These are phyloP conservation scores for Diplodia corticola DNA, from an alignment of 2,329 filamentous ascomycete species.

Conservation along the genomic window DNA sequence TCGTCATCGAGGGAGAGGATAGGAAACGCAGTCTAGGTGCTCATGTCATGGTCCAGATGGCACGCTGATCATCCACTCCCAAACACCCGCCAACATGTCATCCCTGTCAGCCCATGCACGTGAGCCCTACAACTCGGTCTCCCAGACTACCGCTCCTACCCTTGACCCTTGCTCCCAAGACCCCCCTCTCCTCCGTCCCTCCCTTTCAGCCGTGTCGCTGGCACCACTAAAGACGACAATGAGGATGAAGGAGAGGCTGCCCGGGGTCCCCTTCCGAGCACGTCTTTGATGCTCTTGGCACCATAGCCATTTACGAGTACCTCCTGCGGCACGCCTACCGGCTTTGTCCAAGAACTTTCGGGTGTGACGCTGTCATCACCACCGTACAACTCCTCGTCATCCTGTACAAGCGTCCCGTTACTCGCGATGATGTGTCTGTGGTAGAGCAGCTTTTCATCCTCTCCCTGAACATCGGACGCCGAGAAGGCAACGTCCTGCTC, in stretches of 20 bases:
- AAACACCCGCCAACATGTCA: neutral
- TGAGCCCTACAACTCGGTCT: neutral
- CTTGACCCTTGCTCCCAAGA: neutral
- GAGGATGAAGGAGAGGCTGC: neutral
- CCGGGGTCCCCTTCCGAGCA: slow-evolving; percentile 1
- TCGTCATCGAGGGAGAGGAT: neutral
- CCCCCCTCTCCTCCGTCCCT: neutral
- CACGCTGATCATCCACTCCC: neutral
- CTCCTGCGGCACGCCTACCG: neutral
- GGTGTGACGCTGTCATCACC: neutral
- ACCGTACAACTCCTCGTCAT: neutral
- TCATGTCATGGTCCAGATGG: neutral
- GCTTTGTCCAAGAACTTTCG: neutral
- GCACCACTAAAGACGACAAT: neutral
- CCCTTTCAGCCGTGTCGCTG: neutral
- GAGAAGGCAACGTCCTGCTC: slow-evolving; percentile 59
- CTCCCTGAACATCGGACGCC: neutral
- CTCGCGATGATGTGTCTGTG: slow-evolving; percentile 56
- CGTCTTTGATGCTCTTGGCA: neutral
- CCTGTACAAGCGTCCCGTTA: slow-evolving; percentile 53
- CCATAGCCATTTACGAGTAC: neutral
- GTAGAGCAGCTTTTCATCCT: slow-evolving; percentile 51
- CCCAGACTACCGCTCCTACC: neutral
- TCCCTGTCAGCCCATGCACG: neutral
- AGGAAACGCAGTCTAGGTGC: neutral